phyloP scores from a whole-genome alignment of 1,284 basidiomycete species.

The Golubevia sp. region DNA sequence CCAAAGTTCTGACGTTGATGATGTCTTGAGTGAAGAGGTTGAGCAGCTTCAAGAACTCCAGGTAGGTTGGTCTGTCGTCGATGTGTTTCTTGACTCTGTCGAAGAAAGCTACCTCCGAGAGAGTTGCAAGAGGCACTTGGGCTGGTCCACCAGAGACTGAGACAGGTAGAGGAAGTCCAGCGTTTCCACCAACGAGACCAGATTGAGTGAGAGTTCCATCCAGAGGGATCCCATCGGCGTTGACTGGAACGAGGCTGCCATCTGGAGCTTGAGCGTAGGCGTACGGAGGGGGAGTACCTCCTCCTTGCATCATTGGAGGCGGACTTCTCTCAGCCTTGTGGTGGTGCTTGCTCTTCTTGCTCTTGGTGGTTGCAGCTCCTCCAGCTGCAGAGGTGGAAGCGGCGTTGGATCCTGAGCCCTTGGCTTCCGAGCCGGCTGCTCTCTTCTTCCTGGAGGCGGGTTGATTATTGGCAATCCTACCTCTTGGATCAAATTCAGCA shows the following conservation, averaged over 20 bases:
- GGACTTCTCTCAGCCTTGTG: slow-evolving; percentile 27
- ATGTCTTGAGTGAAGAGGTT: slow-evolving; percentile 91
- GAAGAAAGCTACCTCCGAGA: slow-evolving; percentile 91
- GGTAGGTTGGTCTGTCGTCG: slow-evolving; percentile 83
- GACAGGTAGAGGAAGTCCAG: slow-evolving; percentile 25
- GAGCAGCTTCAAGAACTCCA: slow-evolving; percentile 93
- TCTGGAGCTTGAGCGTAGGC: slow-evolving; percentile 27
- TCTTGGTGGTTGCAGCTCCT: slow-evolving; percentile 38
- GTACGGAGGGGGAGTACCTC: slow-evolving; percentile 17
- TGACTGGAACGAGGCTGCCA: slow-evolving; percentile 26
- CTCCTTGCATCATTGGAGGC: slow-evolving; percentile 11
- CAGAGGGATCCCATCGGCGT: slow-evolving; percentile 8
- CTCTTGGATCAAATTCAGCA: slow-evolving; percentile 7
- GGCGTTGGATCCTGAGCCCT: slow-evolving; percentile 17
- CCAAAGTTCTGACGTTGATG: slow-evolving; percentile 83
- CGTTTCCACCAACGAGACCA: too few species aligned
- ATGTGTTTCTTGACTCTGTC: slow-evolving; percentile 86
- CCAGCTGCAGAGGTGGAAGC: slow-evolving; percentile 33
- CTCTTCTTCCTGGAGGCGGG: slow-evolving; percentile 23
- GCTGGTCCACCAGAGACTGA: slow-evolving; percentile 29
- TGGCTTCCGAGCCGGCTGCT: slow-evolving; percentile 23
- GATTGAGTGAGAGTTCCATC: slow-evolving; percentile 1
- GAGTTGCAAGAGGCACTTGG: slow-evolving; percentile 66
- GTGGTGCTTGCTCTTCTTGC: slow-evolving; percentile 48
- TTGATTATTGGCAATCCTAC: slow-evolving; percentile 55